Conservation (phyloP, 1,139 yeast species). For the Diutina rugosa region DNA sequence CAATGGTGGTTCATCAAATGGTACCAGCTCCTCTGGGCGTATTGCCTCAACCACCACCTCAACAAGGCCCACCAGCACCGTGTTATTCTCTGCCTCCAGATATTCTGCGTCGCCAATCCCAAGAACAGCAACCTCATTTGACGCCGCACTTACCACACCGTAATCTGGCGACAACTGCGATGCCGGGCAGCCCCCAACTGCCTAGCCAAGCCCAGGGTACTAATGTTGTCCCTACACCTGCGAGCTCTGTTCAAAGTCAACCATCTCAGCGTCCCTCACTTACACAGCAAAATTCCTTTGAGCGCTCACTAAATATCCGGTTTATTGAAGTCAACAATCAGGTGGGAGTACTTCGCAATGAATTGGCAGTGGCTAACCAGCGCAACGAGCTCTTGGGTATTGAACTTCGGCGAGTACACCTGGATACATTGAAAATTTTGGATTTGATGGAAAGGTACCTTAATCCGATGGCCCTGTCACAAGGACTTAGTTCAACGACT, state of each 20-base stretch:
- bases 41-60: not conserved
- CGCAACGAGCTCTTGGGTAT: constrained; percentile 14
- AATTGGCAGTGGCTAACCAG: constrained; percentile 22
- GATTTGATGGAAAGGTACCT: constrained; percentile 29
- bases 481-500: not conserved
- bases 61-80: not conserved
- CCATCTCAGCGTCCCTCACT: constrained; percentile 9
- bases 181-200: constrained; percentile 4
- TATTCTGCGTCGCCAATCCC: not conserved
- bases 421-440: constrained; percentile 11
- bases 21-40: not conserved
- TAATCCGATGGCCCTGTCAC: not conserved
- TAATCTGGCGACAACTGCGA: not conserved
- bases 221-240: constrained; percentile 5
- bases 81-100: not conserved
- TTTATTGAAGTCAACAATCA: constrained; percentile 29
- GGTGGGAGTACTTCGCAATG: constrained; percentile 21
- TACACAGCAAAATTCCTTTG: constrained; percentile 10
- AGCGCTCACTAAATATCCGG: constrained; percentile 16
- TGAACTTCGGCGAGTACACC: not conserved
- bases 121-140: not conserved
- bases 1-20: not conserved
- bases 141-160: not conserved
- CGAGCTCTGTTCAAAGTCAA: not conserved
- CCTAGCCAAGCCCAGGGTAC: constrained; percentile 5